phyloP scores from a whole-genome alignment of 116 monocot genomes.

The Papilionanthe hybrid region DNA sequence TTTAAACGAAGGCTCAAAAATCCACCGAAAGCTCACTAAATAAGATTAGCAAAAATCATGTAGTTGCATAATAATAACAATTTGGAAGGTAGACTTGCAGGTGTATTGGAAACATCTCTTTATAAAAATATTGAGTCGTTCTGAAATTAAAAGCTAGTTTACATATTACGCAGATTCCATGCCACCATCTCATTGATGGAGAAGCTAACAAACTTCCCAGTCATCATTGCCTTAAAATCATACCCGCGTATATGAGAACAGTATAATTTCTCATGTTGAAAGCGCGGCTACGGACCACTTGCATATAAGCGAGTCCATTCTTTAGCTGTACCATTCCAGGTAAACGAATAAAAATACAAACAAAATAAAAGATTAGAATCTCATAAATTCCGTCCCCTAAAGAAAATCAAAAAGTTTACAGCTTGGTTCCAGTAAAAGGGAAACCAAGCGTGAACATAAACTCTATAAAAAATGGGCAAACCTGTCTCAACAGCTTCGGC shows the following conservation, averaged over 20 bases:
- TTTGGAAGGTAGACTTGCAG: too few species aligned
- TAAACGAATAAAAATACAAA: not conserved
- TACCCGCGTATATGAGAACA: not conserved
- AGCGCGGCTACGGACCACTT: conserved; percentile 28
- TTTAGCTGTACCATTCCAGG: conserved; percentile 45
- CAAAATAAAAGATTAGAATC: too few species aligned
- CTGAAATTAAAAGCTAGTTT: not conserved
- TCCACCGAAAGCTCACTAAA: too few species aligned
- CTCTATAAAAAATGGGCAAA: not conserved
- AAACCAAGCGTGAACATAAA: too few species aligned
- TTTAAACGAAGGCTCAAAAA: too few species aligned
- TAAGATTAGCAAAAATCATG: too few species aligned
- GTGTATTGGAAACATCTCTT: not conserved
- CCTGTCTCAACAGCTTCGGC: conserved; percentile 91
- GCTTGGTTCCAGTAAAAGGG: not conserved
- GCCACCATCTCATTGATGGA: not conserved
- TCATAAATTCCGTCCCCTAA: not conserved
- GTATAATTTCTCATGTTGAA: not conserved
- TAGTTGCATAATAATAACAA: too few species aligned
- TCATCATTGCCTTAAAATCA: not conserved
- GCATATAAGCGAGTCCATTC: conserved; percentile 85
- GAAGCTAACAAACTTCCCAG: not conserved
- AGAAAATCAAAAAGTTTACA: not conserved
- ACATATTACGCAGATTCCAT: not conserved
- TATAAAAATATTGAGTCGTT: too few species aligned